Evolutionary conservation across 495 filamentous ascomycete genomes (phyloP), one percentile per base, ranked within the genome.

Genomic region (Tuber brumale): DNA sequence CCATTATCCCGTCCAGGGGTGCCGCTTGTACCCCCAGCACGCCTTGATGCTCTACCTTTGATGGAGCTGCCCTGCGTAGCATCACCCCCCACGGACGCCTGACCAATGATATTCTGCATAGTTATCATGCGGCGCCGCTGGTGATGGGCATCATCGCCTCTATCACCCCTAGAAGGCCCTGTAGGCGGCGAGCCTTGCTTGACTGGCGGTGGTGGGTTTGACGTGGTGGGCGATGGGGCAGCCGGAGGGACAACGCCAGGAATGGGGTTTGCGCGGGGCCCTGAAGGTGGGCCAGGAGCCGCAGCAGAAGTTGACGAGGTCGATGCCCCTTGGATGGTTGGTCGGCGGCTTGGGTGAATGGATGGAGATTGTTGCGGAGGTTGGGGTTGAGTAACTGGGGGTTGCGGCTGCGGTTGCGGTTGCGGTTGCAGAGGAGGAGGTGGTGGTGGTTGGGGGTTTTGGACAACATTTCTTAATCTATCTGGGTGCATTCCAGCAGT

Each of bases 401-500:
- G 76, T 16, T 82, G 81, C 19, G 81, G 35, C 35, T 48, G 35
- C 19, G 70, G 79, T 23, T 84, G 78, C 57, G 81, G 72, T 74
- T n/a, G n/a, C n/a, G n/a, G n/a, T n/a, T n/a, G n/a, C n/a, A n/a
- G n/a, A n/a, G n/a, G n/a, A n/a, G n/a, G n/a, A n/a, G 69, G 76
- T 37, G 51, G 80, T 69, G 27, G 83, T 74, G 18, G 76, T 23
- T 46, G 82, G n/a, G 72, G 83, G 79, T 73, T 82, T 74, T 69
- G 84, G 19, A 72, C 77, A 81, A 74, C 85, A 16, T 72, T 77
- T 35, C 78, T 86, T 16, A 88, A 81, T 46, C 87, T 85, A 75
- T 89, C 87, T 12, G 87, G 87, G 69, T 88, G 87, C 35, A 89
- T 85, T 10, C 87, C 87, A 7, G 83, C 79, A 41, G 81, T 80